phyloP scores from a whole-genome alignment of 2,329 filamentous ascomycete genomes.

The Verticillium klebahnii region DNA sequence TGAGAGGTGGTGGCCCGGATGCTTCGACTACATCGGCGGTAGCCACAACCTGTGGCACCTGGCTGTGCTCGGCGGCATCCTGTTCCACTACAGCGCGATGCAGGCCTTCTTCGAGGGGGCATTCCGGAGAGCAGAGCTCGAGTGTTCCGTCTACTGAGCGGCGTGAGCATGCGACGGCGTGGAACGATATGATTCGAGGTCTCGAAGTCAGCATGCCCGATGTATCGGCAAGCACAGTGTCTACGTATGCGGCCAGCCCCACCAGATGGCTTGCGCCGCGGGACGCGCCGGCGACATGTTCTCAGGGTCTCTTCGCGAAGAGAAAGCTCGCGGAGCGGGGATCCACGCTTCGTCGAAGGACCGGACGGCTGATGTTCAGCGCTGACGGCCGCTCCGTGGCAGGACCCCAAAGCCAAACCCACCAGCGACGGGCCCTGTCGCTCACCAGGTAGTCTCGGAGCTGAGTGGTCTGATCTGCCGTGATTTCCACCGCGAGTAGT shows the following conservation, averaged over 20 bases:
- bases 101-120: constrained; percentile 84
- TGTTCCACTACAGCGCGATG: constrained; percentile 98
- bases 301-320: too few relatives aligned
- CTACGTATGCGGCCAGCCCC: too few relatives aligned
- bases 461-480: neutral
- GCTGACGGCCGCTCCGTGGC: neutral
- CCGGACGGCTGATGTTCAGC: neutral
- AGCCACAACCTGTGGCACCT: constrained; percentile 98
- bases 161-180: neutral
- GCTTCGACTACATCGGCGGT: constrained; percentile 92
- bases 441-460: neutral
- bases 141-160: constrained; percentile 49
- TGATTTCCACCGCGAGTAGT: neutral
- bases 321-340: too few relatives aligned
- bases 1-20: constrained; percentile 86
- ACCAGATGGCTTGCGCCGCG: too few relatives aligned
- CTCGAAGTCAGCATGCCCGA: neutral
- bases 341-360: neutral
- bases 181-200: neutral
- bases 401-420: neutral
- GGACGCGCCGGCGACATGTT: too few relatives aligned
- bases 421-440: neutral
- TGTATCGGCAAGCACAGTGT: neutral
- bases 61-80: constrained; percentile 86
- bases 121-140: constrained; percentile 61